Evolutionary conservation across 441 rosid genomes (phyloP).

Genomic region (Gossypium trilobum): DNA sequence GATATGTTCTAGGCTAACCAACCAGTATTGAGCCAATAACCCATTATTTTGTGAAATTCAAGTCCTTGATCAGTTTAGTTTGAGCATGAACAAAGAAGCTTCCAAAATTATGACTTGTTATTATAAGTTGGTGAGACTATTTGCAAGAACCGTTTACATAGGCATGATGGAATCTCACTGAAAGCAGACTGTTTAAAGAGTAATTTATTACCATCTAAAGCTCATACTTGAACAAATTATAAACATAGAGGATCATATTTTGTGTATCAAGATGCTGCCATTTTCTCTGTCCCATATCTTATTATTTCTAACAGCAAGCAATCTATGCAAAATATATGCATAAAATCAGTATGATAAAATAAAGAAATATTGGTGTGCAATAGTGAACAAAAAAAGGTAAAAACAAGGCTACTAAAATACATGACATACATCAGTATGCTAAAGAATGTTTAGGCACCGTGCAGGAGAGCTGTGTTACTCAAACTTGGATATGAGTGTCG

Average conservation of each 20-base stretch:
- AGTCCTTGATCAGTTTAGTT: background rate
- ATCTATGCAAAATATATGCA: background rate
- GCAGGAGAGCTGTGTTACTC: background rate
- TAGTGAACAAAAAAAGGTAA: background rate
- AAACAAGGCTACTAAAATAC: background rate
- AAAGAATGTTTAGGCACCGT: background rate
- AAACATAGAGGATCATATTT: background rate
- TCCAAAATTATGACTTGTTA: background rate
- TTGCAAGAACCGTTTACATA: background rate
- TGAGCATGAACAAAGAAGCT: background rate
- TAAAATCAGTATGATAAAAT: background rate
- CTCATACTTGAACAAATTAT: background rate
- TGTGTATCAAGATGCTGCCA: background rate
- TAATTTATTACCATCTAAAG: background rate
- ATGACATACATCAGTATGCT: slow-evolving; percentile 2
- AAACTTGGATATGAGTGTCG: too few relatives aligned
- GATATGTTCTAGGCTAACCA: background rate
- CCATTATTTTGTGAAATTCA: background rate
- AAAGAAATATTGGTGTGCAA: background rate
- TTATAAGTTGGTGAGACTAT: background rate
- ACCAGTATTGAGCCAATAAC: background rate
- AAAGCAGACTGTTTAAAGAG: background rate
- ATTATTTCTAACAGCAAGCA: background rate
- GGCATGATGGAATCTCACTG: background rate
- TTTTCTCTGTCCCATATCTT: background rate